These are phyloP conservation scores for Escovopsis sp. DNA, from an alignment of 2,329 filamentous ascomycete species.

Conservation along the genomic window DNA sequence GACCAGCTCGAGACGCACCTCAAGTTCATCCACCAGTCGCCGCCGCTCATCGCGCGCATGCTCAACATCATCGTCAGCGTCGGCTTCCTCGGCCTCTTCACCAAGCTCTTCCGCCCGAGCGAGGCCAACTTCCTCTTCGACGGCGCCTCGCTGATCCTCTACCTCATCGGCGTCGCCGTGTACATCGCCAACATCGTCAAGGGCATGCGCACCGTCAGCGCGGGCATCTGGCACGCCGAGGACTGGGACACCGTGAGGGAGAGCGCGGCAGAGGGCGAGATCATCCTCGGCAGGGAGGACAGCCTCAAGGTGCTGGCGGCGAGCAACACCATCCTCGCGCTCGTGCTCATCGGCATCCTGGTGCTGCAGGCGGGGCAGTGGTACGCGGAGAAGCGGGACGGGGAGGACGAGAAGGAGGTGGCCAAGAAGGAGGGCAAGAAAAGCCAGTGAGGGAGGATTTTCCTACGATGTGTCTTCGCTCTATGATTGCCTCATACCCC, in stretches of 20 bases:
- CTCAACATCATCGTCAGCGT: conserved; percentile 86
- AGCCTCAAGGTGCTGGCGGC: conserved; percentile 81
- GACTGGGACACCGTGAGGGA: conserved; percentile 23
- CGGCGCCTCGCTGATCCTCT: conserved; percentile 65
- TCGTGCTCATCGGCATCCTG: conserved; percentile 81
- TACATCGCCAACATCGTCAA: conserved; percentile 96
- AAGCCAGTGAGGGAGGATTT: conserved; percentile 18
- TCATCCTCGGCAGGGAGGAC: conserved; percentile 70
- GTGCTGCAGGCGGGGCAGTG: conserved; percentile 93
- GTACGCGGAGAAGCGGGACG: conserved; percentile 93
- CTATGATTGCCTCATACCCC: neutral
- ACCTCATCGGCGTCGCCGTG: conserved; percentile 77
- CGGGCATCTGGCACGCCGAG: conserved; percentile 44
- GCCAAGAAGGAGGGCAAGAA: conserved; percentile 28
- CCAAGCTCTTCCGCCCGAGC: conserved; percentile 86
- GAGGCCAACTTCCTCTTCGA: conserved; percentile 95
- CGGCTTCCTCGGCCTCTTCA: conserved; percentile 75
- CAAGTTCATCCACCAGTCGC: conserved; percentile 78
- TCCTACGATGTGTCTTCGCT: neutral
- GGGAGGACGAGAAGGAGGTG: conserved; percentile 58
- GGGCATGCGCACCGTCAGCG: conserved; percentile 70
- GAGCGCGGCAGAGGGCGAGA: conserved; percentile 39
- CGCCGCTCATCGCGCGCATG: conserved; percentile 81
- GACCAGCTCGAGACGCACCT: conserved; percentile 81
- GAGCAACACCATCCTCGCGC: conserved; percentile 88